These are phyloP conservation scores for Plasmodium gonderi DNA, from an alignment of 169 alveolate species.

Conservation along the genomic window DNA sequence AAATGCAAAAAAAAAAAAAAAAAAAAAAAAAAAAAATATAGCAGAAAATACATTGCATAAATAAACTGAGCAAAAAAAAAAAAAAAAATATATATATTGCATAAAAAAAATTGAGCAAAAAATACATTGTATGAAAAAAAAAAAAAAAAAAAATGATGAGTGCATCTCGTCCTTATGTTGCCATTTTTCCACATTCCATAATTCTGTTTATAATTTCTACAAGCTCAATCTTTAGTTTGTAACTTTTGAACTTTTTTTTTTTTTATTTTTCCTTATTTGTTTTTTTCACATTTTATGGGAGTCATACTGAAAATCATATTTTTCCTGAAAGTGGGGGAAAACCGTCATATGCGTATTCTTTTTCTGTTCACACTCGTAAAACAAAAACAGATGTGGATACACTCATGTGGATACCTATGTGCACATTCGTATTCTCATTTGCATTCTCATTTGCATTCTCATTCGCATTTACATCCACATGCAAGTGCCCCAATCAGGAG, in stretches of 20 bases:
- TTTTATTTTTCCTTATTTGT: neutral
- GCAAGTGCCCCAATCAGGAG: neutral
- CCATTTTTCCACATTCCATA: too few relatives aligned
- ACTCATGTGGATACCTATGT: too few relatives aligned
- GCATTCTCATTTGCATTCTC: too few relatives aligned
- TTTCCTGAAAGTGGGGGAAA: too few relatives aligned
- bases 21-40: neutral
- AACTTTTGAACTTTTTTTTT: neutral
- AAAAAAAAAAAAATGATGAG: neutral
- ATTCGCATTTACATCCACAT: neutral
- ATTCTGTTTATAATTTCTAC: too few relatives aligned
- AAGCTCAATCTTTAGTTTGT: neutral
- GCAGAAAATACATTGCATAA: neutral
- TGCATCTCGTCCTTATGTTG: neutral
- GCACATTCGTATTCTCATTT: constrained; percentile 5
- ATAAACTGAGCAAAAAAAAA: neutral
- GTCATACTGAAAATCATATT: too few relatives aligned
- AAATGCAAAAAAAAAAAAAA: neutral
- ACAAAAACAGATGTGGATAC: too few relatives aligned
- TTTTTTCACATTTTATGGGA: too few relatives aligned
- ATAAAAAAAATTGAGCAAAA: neutral
- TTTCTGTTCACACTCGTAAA: too few relatives aligned
- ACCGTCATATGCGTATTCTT: too few relatives aligned
- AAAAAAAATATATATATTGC: neutral
- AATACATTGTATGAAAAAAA: neutral